phyloP scores from a whole-genome alignment of 805 yeast species.

The Candida piceae region DNA sequence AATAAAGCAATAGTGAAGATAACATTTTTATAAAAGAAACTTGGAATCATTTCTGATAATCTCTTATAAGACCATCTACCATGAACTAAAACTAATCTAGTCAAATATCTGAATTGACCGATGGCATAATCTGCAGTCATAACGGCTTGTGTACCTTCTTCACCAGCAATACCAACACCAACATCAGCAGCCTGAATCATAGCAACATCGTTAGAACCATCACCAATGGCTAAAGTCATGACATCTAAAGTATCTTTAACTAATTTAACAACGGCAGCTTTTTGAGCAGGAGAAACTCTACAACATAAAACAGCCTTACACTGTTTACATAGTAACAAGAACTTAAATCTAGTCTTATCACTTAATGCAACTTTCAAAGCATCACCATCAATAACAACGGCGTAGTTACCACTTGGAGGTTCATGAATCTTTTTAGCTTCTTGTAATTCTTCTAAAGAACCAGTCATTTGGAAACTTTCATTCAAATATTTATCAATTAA shows the following conservation, averaged over 20 bases:
- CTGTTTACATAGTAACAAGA: conserved; percentile 67
- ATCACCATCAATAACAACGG: conserved; percentile 76
- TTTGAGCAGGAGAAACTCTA: conserved; percentile 84
- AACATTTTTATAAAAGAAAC: conserved; percentile 75
- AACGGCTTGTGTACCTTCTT: conserved; percentile 85
- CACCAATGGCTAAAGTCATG: conserved; percentile 85
- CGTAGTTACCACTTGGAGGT: conserved; percentile 63
- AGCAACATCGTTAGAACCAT: conserved; percentile 86
- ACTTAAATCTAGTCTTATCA: conserved; percentile 43
- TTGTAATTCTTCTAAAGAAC: conserved; percentile 52
- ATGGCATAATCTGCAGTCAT: conserved; percentile 86
- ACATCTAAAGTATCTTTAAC: conserved; percentile 73
- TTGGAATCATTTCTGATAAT: conserved; percentile 77
- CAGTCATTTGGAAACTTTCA: conserved; percentile 54
- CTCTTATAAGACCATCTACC: conserved; percentile 87
- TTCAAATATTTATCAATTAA: conserved; percentile 49
- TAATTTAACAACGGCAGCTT: conserved; percentile 74
- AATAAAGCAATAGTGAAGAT: conserved; percentile 68
- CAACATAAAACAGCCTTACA: conserved; percentile 82
- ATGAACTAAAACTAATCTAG: conserved; percentile 65
- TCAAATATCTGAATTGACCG: conserved; percentile 73
- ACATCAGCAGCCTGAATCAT: conserved; percentile 87
- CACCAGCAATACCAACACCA: conserved; percentile 89
- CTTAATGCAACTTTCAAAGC: conserved; percentile 54
- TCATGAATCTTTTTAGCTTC: conserved; percentile 55